Evolutionary conservation across 768 basidiomycete species (phyloP).

Genomic region (Hericium erinaceus): DNA sequence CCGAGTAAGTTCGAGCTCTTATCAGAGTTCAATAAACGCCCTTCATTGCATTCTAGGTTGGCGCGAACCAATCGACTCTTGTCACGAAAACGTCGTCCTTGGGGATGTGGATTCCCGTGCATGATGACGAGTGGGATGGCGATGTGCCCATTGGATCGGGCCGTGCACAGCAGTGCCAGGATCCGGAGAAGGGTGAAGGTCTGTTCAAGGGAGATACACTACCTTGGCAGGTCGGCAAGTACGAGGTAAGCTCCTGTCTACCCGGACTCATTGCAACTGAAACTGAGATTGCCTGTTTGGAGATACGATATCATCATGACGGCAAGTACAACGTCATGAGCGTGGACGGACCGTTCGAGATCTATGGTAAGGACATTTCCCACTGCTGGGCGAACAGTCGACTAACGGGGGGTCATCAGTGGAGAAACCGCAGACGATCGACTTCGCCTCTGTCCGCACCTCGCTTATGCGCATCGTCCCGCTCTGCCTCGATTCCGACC

Average conservation of each 20-base stretch:
- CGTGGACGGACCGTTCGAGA: conserved; percentile 75
- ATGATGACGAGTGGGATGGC: conserved; percentile 90
- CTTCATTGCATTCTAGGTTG: conserved; percentile 41
- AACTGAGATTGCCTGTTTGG: background rate
- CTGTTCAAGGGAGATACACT: conserved; percentile 72
- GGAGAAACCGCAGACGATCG: conserved; percentile 52
- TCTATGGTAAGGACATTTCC: conserved; percentile 57
- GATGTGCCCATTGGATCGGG: conserved; percentile 53
- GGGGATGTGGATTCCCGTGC: conserved; percentile 91
- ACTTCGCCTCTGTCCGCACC: conserved; percentile 55
- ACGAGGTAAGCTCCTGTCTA: conserved; percentile 51
- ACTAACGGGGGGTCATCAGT: conserved; percentile 34
- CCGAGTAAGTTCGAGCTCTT: conserved; percentile 37
- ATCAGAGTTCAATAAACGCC: background rate
- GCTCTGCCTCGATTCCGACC: conserved; percentile 81
- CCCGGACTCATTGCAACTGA: background rate
- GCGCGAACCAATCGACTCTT: conserved; percentile 74
- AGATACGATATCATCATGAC: conserved; percentile 92
- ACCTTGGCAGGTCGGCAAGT: conserved; percentile 79
- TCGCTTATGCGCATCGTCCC: conserved; percentile 71
- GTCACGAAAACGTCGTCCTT: conserved; percentile 80
- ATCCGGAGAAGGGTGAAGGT: conserved; percentile 51
- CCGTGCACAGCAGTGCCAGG: conserved; percentile 26
- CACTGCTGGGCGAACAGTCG: background rate
- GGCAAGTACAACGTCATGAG: conserved; percentile 96